Conservation (phyloP, 2,329 filamentous ascomycete species). For the Zymoseptoria pseudotritici region DNA sequence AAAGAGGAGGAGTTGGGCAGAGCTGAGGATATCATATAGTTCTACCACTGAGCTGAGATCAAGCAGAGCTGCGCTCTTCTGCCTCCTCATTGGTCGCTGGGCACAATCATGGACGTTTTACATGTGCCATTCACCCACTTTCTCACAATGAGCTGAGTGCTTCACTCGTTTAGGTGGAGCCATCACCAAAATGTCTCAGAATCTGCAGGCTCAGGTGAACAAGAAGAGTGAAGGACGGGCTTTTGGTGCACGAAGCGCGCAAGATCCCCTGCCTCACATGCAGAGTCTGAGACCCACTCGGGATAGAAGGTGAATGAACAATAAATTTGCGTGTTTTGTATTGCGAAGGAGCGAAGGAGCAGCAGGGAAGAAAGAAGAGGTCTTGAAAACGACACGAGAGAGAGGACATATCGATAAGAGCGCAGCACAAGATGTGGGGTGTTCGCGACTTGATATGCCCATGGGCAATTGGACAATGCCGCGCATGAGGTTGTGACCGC, state of each 20-base stretch:
- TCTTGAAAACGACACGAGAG: not conserved
- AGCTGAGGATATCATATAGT: not conserved
- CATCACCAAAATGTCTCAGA: not conserved
- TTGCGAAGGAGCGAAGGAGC: not conserved
- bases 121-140: not conserved
- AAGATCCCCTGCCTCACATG: not conserved
- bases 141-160: not conserved
- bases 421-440: no score
- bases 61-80: not conserved
- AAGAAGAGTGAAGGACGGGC: not conserved
- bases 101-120: not conserved
- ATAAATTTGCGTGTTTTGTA: not conserved
- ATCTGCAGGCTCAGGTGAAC: not conserved
- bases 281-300: not conserved
- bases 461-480: not conserved
- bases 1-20: constrained; percentile 1
- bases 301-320: not conserved
- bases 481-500: no score
- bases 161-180: not conserved
- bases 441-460: no score
- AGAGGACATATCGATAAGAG: not conserved
- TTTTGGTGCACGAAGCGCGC: not conserved
- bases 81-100: not conserved
- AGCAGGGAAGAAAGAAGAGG: not conserved
- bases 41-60: not conserved